These are phyloP conservation scores for Talaromyces ruber DNA, from an alignment of 495 filamentous ascomycete genomes.

Conservation along the genomic window DNA sequence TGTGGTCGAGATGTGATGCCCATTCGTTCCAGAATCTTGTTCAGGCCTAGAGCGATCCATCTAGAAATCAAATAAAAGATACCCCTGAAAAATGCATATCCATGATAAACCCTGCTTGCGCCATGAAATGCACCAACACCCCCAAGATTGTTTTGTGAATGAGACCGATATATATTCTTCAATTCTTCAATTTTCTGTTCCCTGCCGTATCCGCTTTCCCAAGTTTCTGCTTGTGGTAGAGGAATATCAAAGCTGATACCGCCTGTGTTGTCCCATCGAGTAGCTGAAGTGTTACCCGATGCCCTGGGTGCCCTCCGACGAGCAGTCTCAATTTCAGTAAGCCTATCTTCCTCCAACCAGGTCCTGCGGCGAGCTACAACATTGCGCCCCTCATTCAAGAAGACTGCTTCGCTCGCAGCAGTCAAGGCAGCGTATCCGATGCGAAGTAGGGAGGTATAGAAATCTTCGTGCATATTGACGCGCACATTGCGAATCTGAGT, in stretches of 20 bases:
- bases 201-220: constrained; percentile 57
- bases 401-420: constrained; percentile 91
- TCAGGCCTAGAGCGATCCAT: constrained; percentile 45
- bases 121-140: constrained; percentile 73
- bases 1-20: constrained; percentile 55
- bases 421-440: constrained; percentile 81
- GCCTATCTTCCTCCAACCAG: constrained; percentile 83
- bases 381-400: constrained; percentile 78
- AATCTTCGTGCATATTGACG: constrained; percentile 80
- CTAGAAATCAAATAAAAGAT: constrained; percentile 59
- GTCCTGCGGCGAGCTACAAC: constrained; percentile 71
- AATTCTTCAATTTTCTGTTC: constrained; percentile 51
- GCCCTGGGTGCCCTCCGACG: constrained; percentile 15
- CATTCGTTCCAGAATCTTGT: constrained; percentile 47
- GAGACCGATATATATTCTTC: constrained; percentile 25
- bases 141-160: constrained; percentile 36
- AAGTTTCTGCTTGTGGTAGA: constrained; percentile 15
- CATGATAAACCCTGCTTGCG: constrained; percentile 63
- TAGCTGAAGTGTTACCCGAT: constrained; percentile 18
- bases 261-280: constrained; percentile 21
- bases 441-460: constrained; percentile 83
- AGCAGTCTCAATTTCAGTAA: constrained; percentile 48
- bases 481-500: constrained; percentile 70
- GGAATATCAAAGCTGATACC: constrained; percentile 26
- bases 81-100: constrained; percentile 61